Evolutionary conservation across 495 filamentous ascomycete genomes (phyloP).

Genomic region (Pseudevernia furfuracea): DNA sequence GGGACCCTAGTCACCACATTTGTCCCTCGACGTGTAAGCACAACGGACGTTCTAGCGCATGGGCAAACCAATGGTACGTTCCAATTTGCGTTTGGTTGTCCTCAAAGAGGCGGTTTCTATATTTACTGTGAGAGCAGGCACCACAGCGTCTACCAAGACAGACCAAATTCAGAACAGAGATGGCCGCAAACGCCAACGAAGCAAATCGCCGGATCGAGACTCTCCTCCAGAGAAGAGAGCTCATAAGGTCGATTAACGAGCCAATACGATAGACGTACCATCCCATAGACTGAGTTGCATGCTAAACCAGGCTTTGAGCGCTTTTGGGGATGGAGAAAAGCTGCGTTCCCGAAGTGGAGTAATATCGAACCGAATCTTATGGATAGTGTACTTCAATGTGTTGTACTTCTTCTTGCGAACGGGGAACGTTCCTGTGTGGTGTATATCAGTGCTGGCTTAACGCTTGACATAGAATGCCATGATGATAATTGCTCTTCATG

Average conservation of each 20-base stretch:
- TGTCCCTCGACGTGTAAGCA: background rate
- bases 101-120: background rate
- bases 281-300: background rate
- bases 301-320: background rate
- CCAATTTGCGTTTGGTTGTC: background rate
- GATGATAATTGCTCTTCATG: background rate
- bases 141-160: background rate
- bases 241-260: background rate
- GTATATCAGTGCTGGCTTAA: background rate
- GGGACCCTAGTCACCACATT: background rate
- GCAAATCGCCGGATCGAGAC: background rate
- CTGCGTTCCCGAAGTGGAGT: background rate
- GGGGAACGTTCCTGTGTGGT: background rate
- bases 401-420: background rate
- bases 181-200: background rate
- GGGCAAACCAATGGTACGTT: background rate
- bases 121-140: background rate
- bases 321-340: background rate
- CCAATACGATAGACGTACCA: background rate
- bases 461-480: background rate
- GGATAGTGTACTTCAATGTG: too few species aligned
- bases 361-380: too few species aligned
- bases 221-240: background rate
- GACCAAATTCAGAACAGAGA: background rate
- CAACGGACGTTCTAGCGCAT: background rate